Base-by-base conservation (phyloP, 2,329 filamentous ascomycete genomes). In the Verticillium klebahnii region DNA sequence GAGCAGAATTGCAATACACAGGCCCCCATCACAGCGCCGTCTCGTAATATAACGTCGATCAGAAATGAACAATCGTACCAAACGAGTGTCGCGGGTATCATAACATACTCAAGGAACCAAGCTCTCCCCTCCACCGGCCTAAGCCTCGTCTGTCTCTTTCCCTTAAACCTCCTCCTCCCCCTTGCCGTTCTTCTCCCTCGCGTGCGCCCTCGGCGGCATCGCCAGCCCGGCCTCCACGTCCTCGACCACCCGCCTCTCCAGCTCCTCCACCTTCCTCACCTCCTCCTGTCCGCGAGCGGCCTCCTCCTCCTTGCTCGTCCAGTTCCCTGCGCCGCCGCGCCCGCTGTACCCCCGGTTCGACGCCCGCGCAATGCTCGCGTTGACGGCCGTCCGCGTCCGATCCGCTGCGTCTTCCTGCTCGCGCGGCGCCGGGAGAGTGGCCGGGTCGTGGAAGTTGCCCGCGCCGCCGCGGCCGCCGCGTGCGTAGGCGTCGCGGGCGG, bases 301-400 rank as follows among this genome's bases (percentile, higher is more conserved):
- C 34, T 65, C 62, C 31, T 67, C 67, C 56, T 66, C 64, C 57
- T 59, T 70, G 64, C 31, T 67, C 64, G 25, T 71, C 75, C 80
- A 87, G 70, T 86, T 87, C 2, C 84, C 85, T 1, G 82, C 83
- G n/a, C 85, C 85, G 29, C 85, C 85, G 5, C 85, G 78, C 0
- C 85, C 85, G 6, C 73, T 72, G 56, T 72, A 65, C 11, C 68
- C 71, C 12, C 60, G 64, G 39, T 32, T 58, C 34, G 58, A 60
- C 6, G 67, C 66, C 61, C 64, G 66, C 8, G 68, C 63, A 23
- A 65, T 56, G 58, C 70, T 73, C 6, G 74, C 72, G 23, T 64
- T 69, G 40, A 77, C 72, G 11, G 75, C 74, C 6, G 71, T 75
- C 17, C 67, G 70, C 40, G 69, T 73, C 66, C 70, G 72, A 64